Conservation (phyloP, 768 basidiomycete species). For the Kondoa malvinella region DNA sequence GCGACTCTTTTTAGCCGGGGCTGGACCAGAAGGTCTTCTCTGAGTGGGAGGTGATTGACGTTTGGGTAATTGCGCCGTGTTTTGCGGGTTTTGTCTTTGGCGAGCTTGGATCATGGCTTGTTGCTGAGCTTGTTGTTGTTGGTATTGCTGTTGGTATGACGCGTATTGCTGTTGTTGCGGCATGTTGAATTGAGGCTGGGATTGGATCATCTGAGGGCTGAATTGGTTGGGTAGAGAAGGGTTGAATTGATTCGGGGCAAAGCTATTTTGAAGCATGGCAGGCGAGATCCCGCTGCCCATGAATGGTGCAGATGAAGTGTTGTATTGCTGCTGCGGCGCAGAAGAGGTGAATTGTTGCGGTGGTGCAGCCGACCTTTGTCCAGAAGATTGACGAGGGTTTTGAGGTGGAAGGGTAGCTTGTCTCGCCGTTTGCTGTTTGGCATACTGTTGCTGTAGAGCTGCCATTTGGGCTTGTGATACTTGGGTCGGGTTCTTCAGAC, state of each 20-base stretch:
- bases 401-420: too few species aligned
- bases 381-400: too few species aligned
- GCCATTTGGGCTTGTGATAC: not conserved
- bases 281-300: not conserved
- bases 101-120: not conserved
- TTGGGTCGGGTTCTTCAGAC: not conserved
- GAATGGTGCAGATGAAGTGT: not conserved
- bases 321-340: not conserved
- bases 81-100: not conserved
- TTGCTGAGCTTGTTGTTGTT: not conserved
- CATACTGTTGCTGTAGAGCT: not conserved
- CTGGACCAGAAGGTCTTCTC: not conserved
- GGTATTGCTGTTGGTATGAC: not conserved
- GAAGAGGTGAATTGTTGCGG: not conserved
- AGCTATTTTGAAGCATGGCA: not conserved
- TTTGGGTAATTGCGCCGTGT: not conserved
- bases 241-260: not conserved
- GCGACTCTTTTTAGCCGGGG: not conserved
- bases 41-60: not conserved
- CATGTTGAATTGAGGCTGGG: not conserved
- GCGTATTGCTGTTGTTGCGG: not conserved
- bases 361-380: not conserved
- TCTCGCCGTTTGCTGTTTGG: too few species aligned
- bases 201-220: not conserved
- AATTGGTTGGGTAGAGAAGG: not conserved